Base-by-base conservation (phyloP, 78 protist genomes). In the Dictyostelium citrinum region DNA sequence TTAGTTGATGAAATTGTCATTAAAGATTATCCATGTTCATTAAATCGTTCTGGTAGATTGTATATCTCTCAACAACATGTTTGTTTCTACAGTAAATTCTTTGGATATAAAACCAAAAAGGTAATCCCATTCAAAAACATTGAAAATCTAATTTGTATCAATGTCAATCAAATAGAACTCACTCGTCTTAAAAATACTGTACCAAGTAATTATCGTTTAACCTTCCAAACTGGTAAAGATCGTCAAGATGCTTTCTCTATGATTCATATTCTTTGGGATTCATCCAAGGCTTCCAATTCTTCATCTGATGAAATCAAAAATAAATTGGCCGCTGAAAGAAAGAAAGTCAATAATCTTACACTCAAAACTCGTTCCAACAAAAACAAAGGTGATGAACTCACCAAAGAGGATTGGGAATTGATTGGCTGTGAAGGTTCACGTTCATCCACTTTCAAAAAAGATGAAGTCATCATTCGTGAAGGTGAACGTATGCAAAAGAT, bases 71-170 rank as follows among this genome's bases (percentile, higher is more conserved):
- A 93, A 60, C 86, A 81, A 72, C 93, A 93, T 82, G 90, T 93
- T 12, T 93, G 96, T 45, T 93, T 93, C 90, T 84, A 93, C 88
- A 80, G 90, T 33, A 93, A 93, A 37, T 86, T 93, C 90, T 93
- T 93, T 86, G 96, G 96, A 27, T 86, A 86, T 76, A 84, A 86
- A 58, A 86, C 91, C 17, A 93, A 93, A 58, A 90, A 84, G 45
- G 85, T 83, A 22, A 81, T 91, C 31, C 91, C 95, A 41, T 72
- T 91, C 45, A 84, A 80, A 75, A 67, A 74, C 3, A 67, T 83
- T 31, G 39, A 29, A 6, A 58, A 83, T 0, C 46, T 91, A 9
- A 27, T 77, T 60, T 81, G 84, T 81, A 84, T 76, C 31, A 82
- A 91, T 43, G 64, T 39, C 27, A 91, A 58, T 49, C 81, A 76